These are phyloP conservation scores for Alternaria panax DNA, from an alignment of 2,329 filamentous ascomycete species.

Conservation along the genomic window DNA sequence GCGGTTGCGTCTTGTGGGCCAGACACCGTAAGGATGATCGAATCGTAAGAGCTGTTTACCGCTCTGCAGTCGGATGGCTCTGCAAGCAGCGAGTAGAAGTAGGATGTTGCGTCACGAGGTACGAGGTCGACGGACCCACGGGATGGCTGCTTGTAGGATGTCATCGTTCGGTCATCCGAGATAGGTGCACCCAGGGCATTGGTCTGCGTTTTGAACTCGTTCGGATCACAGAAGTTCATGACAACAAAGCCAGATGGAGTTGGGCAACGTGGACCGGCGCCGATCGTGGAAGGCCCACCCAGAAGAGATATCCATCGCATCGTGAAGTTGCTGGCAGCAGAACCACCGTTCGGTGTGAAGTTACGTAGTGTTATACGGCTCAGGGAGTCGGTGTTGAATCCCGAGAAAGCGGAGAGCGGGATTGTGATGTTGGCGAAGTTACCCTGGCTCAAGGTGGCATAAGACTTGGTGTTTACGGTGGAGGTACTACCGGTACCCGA, in stretches of 20 bases:
- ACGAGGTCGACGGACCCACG: slow-evolving; percentile 11
- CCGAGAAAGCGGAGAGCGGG: slow-evolving; percentile 11
- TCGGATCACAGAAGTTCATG: slow-evolving; percentile 11
- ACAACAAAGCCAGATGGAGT: slow-evolving; percentile 10
- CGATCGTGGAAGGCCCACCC: neutral
- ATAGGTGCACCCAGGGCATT: slow-evolving; percentile 10
- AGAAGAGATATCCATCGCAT: slow-evolving; percentile 13
- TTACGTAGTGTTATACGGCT: slow-evolving; percentile 14
- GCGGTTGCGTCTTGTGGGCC: slow-evolving; percentile 12
- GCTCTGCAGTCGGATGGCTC: slow-evolving; percentile 3
- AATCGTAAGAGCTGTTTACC: slow-evolving; percentile 10
- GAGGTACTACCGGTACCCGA: slow-evolving; percentile 1
- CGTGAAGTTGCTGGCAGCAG: slow-evolving; percentile 9
- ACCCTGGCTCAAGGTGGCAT: slow-evolving; percentile 6
- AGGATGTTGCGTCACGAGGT: slow-evolving; percentile 4
- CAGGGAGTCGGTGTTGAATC: slow-evolving; percentile 1
- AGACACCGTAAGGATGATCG: slow-evolving; percentile 7
- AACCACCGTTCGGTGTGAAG: slow-evolving; percentile 11
- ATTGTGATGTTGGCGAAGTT: slow-evolving; percentile 16
- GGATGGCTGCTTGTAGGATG: slow-evolving; percentile 7
- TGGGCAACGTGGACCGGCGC: slow-evolving; percentile 2
- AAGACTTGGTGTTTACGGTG: slow-evolving; percentile 10
- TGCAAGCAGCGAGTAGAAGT: slow-evolving; percentile 9
- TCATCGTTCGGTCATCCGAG: slow-evolving; percentile 10
- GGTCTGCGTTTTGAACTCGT: slow-evolving; percentile 9